Percentiles rank a stretch among this genome's conserved stretches.
These are phyloP conservation scores for Lodderomyces elongisporus DNA, from an alignment of 1,139 yeast genomes.

Conservation along the genomic window DNA sequence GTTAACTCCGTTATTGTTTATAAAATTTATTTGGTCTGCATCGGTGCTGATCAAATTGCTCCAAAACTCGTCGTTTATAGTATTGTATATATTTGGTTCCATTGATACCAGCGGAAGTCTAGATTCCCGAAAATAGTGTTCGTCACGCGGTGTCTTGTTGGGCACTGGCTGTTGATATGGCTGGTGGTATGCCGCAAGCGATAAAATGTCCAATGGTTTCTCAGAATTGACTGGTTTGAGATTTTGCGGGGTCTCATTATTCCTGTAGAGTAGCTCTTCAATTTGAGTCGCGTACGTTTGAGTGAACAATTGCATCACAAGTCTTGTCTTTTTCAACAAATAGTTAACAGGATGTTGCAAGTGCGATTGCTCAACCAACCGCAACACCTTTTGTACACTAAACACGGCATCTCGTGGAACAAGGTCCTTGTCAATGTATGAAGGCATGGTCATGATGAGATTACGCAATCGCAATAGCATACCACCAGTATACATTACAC, in stretches of 20 bases:
- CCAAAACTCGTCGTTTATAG: slow-evolving; percentile 44
- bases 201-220: slow-evolving; percentile 30
- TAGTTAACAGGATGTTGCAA: slow-evolving; percentile 42
- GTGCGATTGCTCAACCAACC: slow-evolving; percentile 34
- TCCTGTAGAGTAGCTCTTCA: slow-evolving; percentile 26
- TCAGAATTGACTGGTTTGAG: slow-evolving; percentile 16
- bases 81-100: slow-evolving; percentile 15
- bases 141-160: slow-evolving; percentile 1
- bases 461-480: slow-evolving; percentile 58
- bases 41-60: slow-evolving; percentile 35
- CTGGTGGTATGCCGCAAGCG: slow-evolving; percentile 21
- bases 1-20: slow-evolving; percentile 12
- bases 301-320: slow-evolving; percentile 52
- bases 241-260: slow-evolving; percentile 24
- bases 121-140: neutral
- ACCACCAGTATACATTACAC: slow-evolving; percentile 67
- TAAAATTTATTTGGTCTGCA: slow-evolving; percentile 29
- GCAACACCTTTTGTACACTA: slow-evolving; percentile 39
- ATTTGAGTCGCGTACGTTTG: slow-evolving; percentile 59
- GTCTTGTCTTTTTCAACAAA: slow-evolving; percentile 47
- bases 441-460: slow-evolving; percentile 50
- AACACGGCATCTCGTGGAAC: slow-evolving; percentile 48
- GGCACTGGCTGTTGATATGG: slow-evolving; percentile 1
- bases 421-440: slow-evolving; percentile 42
- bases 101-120: slow-evolving; percentile 2